A percentile compares a stretch with the other conserved stretches of the same genome.
Conservation (phyloP, 2,329 filamentous ascomycete genomes). For the Fusarium proliferatum region DNA sequence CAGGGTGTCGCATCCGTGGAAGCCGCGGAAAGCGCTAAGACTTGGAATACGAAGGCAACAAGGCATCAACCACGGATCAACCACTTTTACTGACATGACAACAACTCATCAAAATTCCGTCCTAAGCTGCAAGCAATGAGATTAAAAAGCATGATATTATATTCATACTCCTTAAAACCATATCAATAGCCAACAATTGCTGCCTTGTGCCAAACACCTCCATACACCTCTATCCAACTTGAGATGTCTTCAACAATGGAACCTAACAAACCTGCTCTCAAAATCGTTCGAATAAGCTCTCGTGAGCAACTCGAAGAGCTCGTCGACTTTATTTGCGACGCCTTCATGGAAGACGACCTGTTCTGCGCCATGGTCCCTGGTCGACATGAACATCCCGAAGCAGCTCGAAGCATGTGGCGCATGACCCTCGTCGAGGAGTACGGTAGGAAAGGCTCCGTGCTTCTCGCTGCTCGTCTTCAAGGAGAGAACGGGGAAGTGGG, state of each 20-base stretch:
- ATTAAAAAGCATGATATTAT: background rate
- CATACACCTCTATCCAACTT: background rate
- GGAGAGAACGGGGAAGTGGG: background rate
- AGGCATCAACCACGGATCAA: background rate
- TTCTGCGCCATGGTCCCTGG: slow-evolving; percentile 9
- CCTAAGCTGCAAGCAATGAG: background rate
- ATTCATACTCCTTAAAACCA: background rate
- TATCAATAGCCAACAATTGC: background rate
- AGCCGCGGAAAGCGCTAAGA: background rate
- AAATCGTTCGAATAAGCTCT: slow-evolving; percentile 1
- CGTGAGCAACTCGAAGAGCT: slow-evolving; percentile 10
- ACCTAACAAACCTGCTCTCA: background rate
- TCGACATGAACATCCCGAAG: slow-evolving; percentile 8
- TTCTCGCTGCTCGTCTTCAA: background rate
- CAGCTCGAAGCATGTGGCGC: slow-evolving; percentile 12
- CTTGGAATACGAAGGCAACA: background rate
- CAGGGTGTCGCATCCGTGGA: background rate
- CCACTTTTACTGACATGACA: background rate
- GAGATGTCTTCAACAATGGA: background rate
- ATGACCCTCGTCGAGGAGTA: slow-evolving; percentile 11
- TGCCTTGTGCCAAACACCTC: background rate
- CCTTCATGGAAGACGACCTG: slow-evolving; percentile 14
- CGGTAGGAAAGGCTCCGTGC: slow-evolving; percentile 1
- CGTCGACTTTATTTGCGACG: background rate
- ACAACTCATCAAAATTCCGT: background rate